Conservation (phyloP, 306 rosid genomes). For the Oxytropis ochrocephala region DNA sequence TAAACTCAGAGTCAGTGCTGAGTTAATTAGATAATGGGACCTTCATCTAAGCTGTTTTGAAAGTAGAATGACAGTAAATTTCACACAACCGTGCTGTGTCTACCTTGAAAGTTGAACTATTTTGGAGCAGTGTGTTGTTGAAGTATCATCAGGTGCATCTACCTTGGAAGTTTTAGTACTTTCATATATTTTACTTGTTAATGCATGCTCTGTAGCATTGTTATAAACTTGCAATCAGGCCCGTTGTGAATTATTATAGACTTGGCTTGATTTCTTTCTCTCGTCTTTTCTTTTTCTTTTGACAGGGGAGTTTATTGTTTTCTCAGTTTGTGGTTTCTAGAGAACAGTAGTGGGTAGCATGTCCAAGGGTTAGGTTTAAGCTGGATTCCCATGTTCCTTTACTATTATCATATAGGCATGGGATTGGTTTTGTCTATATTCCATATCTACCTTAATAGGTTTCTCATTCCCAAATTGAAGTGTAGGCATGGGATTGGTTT, state of each 20-base stretch:
- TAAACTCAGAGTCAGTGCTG: conserved; percentile 56
- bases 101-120: neutral
- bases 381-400: conserved; percentile 41
- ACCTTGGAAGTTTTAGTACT: conserved; percentile 26
- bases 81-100: neutral
- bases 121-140: conserved; percentile 26
- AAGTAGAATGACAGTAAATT: conserved; percentile 9
- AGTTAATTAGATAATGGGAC: conserved; percentile 29
- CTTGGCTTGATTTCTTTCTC: conserved; percentile 45
- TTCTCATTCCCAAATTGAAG: conserved; percentile 21
- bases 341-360: conserved; percentile 33
- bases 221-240: conserved; percentile 42
- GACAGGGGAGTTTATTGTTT: conserved; percentile 55
- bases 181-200: conserved; percentile 20
- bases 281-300: conserved; percentile 29
- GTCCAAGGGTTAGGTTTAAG: conserved; percentile 49
- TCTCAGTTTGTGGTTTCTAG: conserved; percentile 46
- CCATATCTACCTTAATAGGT: conserved; percentile 23
- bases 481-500: conserved; percentile 37
- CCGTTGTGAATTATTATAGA: conserved; percentile 36
- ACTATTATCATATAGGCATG: conserved; percentile 34
- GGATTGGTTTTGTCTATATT: conserved; percentile 30
- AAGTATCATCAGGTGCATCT: conserved; percentile 30
- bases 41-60: conserved; percentile 12
- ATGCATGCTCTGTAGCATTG: conserved; percentile 33